Conservation (phyloP, 768 basidiomycete species). For the Pluteus cervinus region DNA sequence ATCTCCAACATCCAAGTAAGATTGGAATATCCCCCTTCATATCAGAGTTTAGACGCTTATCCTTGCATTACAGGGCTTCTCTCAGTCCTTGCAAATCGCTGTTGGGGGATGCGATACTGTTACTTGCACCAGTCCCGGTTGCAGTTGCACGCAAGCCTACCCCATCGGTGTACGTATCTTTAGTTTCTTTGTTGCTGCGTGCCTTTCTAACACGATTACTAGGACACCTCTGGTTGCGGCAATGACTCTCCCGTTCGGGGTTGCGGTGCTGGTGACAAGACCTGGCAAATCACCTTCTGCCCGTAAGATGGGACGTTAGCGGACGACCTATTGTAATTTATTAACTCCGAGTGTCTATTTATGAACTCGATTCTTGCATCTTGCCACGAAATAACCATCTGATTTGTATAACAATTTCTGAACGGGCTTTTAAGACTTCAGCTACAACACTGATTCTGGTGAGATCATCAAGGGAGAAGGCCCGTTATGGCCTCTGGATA, state of each 20-base stretch:
- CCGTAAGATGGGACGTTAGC: slow-evolving; percentile 12
- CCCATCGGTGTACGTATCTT: slow-evolving; percentile 22
- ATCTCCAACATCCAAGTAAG: slow-evolving; percentile 33
- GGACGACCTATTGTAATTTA: no score
- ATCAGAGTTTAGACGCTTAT: not conserved
- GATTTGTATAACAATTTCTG: no score
- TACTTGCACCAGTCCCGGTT: slow-evolving; percentile 30
- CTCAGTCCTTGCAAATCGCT: slow-evolving; percentile 27
- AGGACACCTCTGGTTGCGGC: slow-evolving; percentile 33
- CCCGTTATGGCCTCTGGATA: no score
- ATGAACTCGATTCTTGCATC: no score
- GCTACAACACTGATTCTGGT: no score
- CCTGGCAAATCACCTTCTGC: slow-evolving; percentile 28
- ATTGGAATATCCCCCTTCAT: not conserved
- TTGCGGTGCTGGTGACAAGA: slow-evolving; percentile 26
- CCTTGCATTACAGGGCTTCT: slow-evolving; percentile 23
- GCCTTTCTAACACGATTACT: no score
- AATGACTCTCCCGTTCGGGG: slow-evolving; percentile 31
- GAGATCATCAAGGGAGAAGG: no score
- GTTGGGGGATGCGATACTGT: slow-evolving; percentile 33
- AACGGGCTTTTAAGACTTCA: no score
- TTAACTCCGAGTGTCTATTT: no score
- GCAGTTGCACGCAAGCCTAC: slow-evolving; percentile 27
- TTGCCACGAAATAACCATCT: no score
- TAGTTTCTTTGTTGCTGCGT: no score